phyloP scores from a whole-genome alignment of 805 yeast genomes.

The Blastobotrys robertii region DNA sequence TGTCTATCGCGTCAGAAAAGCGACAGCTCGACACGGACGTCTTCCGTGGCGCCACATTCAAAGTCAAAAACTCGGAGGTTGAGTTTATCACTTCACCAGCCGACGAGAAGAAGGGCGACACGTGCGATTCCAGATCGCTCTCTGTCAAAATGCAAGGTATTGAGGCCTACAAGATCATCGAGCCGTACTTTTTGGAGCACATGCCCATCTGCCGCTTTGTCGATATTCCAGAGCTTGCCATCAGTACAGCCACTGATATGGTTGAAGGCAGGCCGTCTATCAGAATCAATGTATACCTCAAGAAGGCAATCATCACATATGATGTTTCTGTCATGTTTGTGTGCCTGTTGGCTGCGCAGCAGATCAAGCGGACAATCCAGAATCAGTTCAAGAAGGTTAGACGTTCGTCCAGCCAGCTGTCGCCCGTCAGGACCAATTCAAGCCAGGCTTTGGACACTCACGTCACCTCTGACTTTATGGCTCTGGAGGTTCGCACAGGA shows the following conservation, averaged over 20 bases:
- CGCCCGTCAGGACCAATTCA: too few species aligned
- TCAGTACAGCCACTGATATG: conserved; percentile 15
- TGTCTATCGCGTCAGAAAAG: conserved; percentile 15
- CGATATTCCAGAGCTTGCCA: conserved; percentile 20
- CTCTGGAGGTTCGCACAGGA: conserved; percentile 24
- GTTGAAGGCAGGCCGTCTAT: conserved; percentile 7
- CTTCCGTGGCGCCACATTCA: conserved; percentile 16
- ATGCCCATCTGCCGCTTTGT: conserved; percentile 15
- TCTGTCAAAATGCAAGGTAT: conserved; percentile 19
- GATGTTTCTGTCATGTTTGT: conserved; percentile 14
- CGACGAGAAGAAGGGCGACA: conserved; percentile 2
- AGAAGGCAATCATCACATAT: conserved; percentile 17
- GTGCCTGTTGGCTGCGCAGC: too few species aligned
- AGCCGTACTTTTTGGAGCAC: conserved; percentile 17
- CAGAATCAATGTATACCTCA: conserved; percentile 17
- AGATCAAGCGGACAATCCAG: too few species aligned
- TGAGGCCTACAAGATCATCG: conserved; percentile 19
- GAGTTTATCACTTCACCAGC: conserved; percentile 8
- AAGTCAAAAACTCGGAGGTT: conserved; percentile 11
- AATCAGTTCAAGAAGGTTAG: too few species aligned
- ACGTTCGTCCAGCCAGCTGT: too few species aligned
- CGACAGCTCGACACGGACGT: conserved; percentile 6
- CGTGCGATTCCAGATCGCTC: conserved; percentile 16
- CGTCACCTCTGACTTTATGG: conserved; percentile 4
- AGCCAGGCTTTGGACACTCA: too few species aligned